These are phyloP conservation scores for Onygenales sp. DNA, from an alignment of 2,329 filamentous ascomycete species.

Conservation along the genomic window DNA sequence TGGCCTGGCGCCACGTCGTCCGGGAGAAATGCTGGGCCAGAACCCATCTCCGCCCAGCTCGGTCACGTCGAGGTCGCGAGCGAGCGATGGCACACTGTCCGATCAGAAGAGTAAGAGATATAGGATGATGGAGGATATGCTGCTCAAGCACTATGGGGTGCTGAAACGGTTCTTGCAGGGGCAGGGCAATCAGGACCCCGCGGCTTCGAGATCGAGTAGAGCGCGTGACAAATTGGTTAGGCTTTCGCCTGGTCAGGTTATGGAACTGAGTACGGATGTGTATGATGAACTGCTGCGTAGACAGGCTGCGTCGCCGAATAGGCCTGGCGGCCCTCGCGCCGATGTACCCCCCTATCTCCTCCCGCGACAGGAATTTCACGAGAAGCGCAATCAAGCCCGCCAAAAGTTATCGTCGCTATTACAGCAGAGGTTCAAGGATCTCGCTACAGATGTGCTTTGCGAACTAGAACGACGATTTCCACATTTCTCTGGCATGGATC, in stretches of 20 bases:
- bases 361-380: conserved; percentile 85
- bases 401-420: conserved; percentile 89
- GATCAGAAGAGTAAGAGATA: conserved; percentile 55
- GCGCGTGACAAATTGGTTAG: conserved; percentile 90
- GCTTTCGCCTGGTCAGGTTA: conserved; percentile 85
- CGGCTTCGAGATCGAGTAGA: conserved; percentile 68
- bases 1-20: conserved; percentile 42
- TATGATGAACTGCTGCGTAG: conserved; percentile 88
- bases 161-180: conserved; percentile 66
- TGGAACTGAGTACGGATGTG: conserved; percentile 94
- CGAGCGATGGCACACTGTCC: conserved; percentile 66
- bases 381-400: conserved; percentile 94
- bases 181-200: conserved; percentile 63
- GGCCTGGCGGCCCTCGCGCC: conserved; percentile 32
- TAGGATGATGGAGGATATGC: conserved; percentile 54
- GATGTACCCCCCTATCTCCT: conserved; percentile 61
- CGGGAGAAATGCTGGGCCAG: conserved; percentile 41
- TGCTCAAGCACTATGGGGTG: conserved; percentile 72
- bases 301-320: conserved; percentile 51
- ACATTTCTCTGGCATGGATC: conserved; percentile 60
- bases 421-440: conserved; percentile 74
- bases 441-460: conserved; percentile 92
- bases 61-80: conserved; percentile 55
- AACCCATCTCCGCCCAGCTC: conserved; percentile 82
- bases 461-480: conserved; percentile 88